These are phyloP conservation scores for Lupinus albus DNA, from an alignment of 306 rosid genomes.

Conservation along the genomic window DNA sequence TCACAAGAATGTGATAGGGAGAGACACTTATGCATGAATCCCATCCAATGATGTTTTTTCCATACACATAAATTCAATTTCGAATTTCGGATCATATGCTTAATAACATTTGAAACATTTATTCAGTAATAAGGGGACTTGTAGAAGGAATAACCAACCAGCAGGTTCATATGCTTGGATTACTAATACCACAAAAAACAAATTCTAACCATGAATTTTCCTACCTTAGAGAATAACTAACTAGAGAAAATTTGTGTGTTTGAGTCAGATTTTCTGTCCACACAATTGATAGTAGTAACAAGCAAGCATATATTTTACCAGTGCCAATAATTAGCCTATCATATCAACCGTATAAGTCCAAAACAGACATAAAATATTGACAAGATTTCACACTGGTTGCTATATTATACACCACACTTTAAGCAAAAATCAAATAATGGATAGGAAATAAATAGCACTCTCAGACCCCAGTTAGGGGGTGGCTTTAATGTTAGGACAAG, in stretches of 20 bases:
- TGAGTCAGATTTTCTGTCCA: constrained; percentile 12
- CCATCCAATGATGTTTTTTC: too few relatives aligned
- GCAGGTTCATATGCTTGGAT: too few relatives aligned
- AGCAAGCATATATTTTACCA: constrained; percentile 19
- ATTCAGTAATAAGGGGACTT: too few relatives aligned
- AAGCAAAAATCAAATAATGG: constrained; percentile 28
- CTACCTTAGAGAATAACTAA: constrained; percentile 37
- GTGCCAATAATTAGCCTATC: constrained; percentile 22
- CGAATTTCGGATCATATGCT: too few relatives aligned
- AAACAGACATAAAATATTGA: constrained; percentile 41
- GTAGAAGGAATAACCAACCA: constrained; percentile 4
- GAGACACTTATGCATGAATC: too few relatives aligned
- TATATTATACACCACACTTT: constrained; percentile 34
- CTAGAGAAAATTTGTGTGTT: constrained; percentile 23
- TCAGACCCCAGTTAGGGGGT: constrained; percentile 40
- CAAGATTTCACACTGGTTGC: constrained; percentile 39
- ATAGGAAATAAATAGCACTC: constrained; percentile 19
- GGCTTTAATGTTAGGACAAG: constrained; percentile 4
- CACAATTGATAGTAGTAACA: constrained; percentile 19
- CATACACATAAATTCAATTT: too few relatives aligned
- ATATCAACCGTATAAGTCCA: constrained; percentile 39
- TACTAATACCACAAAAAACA: too few relatives aligned
- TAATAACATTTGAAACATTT: too few relatives aligned
- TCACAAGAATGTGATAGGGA: too few relatives aligned
- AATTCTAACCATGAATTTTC: background rate